phyloP scores from a whole-genome alignment of 2,329 filamentous ascomycete genomes.

The Cercospora sp. region DNA sequence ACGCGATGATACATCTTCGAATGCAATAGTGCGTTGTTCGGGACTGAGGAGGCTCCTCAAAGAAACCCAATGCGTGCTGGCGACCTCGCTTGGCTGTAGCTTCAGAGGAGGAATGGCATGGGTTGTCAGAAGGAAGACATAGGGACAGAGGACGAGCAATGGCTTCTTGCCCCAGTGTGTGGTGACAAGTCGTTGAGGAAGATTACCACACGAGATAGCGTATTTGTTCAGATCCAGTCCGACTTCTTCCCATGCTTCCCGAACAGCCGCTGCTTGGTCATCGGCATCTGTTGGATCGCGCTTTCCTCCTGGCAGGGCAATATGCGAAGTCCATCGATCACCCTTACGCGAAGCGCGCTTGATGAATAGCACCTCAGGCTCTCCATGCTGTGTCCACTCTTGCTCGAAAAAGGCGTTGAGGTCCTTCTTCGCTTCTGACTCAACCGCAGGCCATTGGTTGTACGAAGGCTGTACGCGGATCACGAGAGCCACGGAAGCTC shows the following conservation, averaged over 20 bases:
- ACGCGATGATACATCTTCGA: constrained; percentile 64
- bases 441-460: constrained; percentile 51
- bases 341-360: constrained; percentile 65
- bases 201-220: constrained; percentile 57
- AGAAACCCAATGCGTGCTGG: constrained; percentile 69
- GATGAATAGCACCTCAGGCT: constrained; percentile 70
- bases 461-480: constrained; percentile 63
- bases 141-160: constrained; percentile 69
- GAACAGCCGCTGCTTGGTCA: constrained; percentile 62
- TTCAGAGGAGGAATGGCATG: constrained; percentile 58
- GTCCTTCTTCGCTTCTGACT: constrained; percentile 26
- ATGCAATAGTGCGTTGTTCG: constrained; percentile 60
- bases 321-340: constrained; percentile 69
- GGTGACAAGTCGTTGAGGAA: constrained; percentile 66
- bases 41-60: constrained; percentile 62
- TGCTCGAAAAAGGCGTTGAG: constrained; percentile 62
- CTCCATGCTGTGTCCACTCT: constrained; percentile 65
- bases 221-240: constrained; percentile 54
- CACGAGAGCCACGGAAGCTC: constrained; percentile 67
- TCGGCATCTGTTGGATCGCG: constrained; percentile 64
- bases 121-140: constrained; percentile 63
- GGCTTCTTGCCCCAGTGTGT: constrained; percentile 65
- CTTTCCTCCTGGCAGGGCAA: constrained; percentile 68
- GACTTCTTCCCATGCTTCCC: constrained; percentile 68
- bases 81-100: constrained; percentile 69